Evolutionary conservation across 352 stramenopile species (phyloP).

Genomic region (Phytopythium vexans): DNA sequence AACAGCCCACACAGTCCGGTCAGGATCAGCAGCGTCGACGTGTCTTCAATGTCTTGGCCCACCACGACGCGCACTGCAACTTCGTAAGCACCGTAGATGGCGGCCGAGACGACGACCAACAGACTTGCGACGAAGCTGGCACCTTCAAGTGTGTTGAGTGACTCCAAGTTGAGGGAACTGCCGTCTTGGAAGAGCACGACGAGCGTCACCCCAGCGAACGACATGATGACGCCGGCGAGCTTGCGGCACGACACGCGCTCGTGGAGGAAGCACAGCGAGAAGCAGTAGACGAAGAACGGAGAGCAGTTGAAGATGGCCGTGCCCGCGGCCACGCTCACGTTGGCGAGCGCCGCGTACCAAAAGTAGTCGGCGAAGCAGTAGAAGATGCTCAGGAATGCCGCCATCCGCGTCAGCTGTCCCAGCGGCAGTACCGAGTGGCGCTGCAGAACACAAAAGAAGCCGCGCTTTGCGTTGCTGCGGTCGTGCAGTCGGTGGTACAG

Average conservation of each 20-base stretch:
- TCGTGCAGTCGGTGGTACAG: conserved; percentile 32
- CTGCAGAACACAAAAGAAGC: conserved; percentile 19
- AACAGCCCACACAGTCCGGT: conserved; percentile 44
- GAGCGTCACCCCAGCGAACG: conserved; percentile 31
- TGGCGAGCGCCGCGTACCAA: conserved; percentile 28
- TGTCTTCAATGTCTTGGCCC: conserved; percentile 44
- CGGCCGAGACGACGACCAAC: conserved; percentile 41
- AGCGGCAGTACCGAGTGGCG: conserved; percentile 39
- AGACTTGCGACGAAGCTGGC: conserved; percentile 30
- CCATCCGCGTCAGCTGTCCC: conserved; percentile 26
- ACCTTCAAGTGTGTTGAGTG: conserved; percentile 7
- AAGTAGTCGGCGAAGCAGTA: conserved; percentile 45
- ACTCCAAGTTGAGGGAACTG: not conserved
- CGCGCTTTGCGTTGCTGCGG: conserved; percentile 11
- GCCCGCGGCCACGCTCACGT: conserved; percentile 27
- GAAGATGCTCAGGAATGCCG: conserved; percentile 35
- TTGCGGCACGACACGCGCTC: conserved; percentile 26
- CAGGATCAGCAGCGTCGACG: conserved; percentile 33
- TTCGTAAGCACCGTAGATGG: conserved; percentile 45
- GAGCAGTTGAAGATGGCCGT: conserved; percentile 29
- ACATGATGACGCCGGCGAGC: conserved; percentile 24
- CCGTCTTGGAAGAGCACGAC: conserved; percentile 23
- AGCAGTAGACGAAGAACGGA: conserved; percentile 45
- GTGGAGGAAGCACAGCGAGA: conserved; percentile 38
- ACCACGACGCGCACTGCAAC: conserved; percentile 35